phyloP scores from a whole-genome alignment of 2,329 filamentous ascomycete species.

The Fusarium sp. region DNA sequence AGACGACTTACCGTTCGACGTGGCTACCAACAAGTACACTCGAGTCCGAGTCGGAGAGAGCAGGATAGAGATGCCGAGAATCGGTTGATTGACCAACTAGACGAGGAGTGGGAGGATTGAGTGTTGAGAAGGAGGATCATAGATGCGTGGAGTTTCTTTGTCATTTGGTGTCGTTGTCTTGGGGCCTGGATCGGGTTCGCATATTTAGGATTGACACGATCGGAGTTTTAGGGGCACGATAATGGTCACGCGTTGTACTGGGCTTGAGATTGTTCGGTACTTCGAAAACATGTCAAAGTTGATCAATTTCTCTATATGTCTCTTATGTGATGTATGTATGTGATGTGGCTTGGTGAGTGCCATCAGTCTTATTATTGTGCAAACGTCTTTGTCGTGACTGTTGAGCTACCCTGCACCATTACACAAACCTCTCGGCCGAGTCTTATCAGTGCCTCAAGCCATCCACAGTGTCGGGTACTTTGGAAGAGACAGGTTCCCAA shows the following conservation, averaged over 20 bases:
- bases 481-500: background rate
- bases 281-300: slow-evolving; percentile 20
- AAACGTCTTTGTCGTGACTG: background rate
- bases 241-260: slow-evolving; percentile 19
- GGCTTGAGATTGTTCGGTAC: slow-evolving; percentile 10
- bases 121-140: background rate
- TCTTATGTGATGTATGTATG: background rate
- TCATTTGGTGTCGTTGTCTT: background rate
- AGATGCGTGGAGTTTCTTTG: slow-evolving; percentile 5
- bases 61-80: slow-evolving; percentile 82
- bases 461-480: background rate
- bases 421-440: background rate
- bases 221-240: slow-evolving; percentile 36
- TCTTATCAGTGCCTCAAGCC: background rate
- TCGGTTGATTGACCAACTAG: slow-evolving; percentile 90
- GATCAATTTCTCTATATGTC: background rate
- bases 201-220: slow-evolving; percentile 30
- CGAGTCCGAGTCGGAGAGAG: slow-evolving; percentile 58
- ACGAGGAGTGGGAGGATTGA: slow-evolving; percentile 94
- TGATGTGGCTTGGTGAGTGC: background rate
- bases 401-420: background rate
- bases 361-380: too few relatives aligned
- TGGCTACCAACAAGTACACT: slow-evolving; percentile 72
- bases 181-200: slow-evolving; percentile 1
- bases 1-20: slow-evolving; percentile 69